phyloP scores from a whole-genome alignment of 495 filamentous ascomycete species.

The Diplogelasinospora grovesii region DNA sequence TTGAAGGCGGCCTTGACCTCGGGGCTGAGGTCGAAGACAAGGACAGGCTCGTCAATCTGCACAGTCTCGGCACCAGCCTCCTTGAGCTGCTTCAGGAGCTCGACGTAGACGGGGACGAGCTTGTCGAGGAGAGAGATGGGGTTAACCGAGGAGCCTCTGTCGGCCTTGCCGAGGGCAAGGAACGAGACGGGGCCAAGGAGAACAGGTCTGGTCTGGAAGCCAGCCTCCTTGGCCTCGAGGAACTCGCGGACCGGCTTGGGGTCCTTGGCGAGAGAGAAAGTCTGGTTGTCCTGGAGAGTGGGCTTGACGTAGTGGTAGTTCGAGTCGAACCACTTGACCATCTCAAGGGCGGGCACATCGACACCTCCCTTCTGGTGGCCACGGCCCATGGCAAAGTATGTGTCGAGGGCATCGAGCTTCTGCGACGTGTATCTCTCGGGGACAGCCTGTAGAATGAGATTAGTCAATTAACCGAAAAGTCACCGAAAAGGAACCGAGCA shows the following conservation, averaged over 20 bases:
- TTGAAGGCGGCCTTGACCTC: slow-evolving; percentile 96
- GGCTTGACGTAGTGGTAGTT: slow-evolving; percentile 99
- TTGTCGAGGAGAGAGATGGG: slow-evolving; percentile 89
- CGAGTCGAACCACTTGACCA: slow-evolving; percentile 99
- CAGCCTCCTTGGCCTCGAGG: slow-evolving; percentile 94
- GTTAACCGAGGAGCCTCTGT: slow-evolving; percentile 83
- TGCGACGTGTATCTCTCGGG: slow-evolving; percentile 86
- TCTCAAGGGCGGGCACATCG: slow-evolving; percentile 92
- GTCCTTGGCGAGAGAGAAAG: slow-evolving; percentile 76
- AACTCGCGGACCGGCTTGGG: slow-evolving; percentile 94
- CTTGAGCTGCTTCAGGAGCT: slow-evolving; percentile 88
- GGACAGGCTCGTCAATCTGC: slow-evolving; percentile 95
- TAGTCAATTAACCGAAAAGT: slow-evolving; percentile 8
- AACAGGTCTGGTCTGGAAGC: slow-evolving; percentile 86
- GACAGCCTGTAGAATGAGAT: slow-evolving; percentile 56
- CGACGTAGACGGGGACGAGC: slow-evolving; percentile 85
- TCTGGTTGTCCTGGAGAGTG: slow-evolving; percentile 90
- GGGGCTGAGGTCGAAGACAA: slow-evolving; percentile 82
- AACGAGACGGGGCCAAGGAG: slow-evolving; percentile 94
- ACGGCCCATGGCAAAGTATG: slow-evolving; percentile 99
- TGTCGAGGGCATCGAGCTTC: slow-evolving; percentile 79
- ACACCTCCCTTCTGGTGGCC: slow-evolving; percentile 89
- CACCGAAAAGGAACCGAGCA: neutral
- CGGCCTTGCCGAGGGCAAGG: slow-evolving; percentile 91
- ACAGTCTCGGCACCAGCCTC: slow-evolving; percentile 88